Percentiles rank a stretch among this genome's conserved stretches.
Evolutionary conservation across 169 alveolate species (phyloP).

Genomic region (Neospora caninum): DNA sequence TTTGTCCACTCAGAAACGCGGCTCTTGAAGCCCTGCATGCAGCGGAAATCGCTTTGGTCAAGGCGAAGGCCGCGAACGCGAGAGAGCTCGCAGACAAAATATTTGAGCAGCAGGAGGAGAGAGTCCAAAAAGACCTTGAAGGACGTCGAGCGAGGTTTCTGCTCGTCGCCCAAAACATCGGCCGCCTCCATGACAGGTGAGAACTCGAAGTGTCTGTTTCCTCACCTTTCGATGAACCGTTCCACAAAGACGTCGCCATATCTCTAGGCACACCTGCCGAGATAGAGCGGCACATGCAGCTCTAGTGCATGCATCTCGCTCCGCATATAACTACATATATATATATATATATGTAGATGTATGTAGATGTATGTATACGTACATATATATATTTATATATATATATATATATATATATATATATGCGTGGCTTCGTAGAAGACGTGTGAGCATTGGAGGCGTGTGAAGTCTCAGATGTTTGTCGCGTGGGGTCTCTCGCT

Average conservation of each 20-base stretch:
- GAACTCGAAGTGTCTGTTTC: neutral
- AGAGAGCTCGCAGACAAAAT: neutral
- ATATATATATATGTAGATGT: too few species aligned
- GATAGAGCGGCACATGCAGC: too few species aligned
- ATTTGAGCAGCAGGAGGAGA: slow-evolving; percentile 12
- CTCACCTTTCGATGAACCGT: too few species aligned
- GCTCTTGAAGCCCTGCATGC: neutral
- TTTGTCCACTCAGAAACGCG: neutral
- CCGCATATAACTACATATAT: too few species aligned
- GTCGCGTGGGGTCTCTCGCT: neutral
- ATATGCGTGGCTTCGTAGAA: neutral
- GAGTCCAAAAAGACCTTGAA: neutral
- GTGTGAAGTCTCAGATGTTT: too few species aligned
- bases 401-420: too few species aligned
- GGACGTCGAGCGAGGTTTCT: neutral
- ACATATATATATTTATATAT: neutral
- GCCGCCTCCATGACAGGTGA: neutral
- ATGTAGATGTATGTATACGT: neutral
- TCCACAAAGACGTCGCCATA: neutral
- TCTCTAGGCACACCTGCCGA: too few species aligned
- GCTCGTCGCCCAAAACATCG: slow-evolving; percentile 22
- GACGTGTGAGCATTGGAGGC: too few species aligned
- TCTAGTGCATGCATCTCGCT: too few species aligned
- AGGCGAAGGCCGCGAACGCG: neutral
- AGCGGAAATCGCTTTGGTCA: neutral